Evolutionary conservation across 352 stramenopile genomes (phyloP).

Genomic region (Blastocystis sp.): DNA sequence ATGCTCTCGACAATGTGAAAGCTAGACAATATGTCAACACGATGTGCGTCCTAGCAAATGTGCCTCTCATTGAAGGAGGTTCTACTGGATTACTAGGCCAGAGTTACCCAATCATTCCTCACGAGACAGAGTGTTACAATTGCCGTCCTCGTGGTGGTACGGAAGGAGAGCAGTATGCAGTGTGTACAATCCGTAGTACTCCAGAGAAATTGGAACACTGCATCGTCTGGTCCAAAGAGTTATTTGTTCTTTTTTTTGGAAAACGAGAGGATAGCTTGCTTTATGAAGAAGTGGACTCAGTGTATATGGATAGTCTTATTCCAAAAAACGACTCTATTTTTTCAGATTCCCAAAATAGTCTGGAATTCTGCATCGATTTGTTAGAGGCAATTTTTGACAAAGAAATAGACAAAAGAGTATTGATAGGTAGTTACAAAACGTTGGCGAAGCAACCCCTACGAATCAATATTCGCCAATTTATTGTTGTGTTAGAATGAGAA

Average conservation of each 20-base stretch:
- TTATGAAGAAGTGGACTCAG: conserved; percentile 80
- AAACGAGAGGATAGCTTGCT: conserved; percentile 84
- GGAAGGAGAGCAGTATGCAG: conserved; percentile 92
- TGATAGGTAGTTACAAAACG: conserved; percentile 27
- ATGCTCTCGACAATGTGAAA: conserved; percentile 97
- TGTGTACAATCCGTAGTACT: conserved; percentile 98
- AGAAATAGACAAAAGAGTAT: conserved; percentile 24
- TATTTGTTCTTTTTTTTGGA: conserved; percentile 78
- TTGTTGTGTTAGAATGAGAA: background rate
- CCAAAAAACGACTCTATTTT: background rate
- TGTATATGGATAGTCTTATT: conserved; percentile 72
- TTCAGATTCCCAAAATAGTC: conserved; percentile 45
- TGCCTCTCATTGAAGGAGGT: conserved; percentile 89
- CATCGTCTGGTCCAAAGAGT: conserved; percentile 96
- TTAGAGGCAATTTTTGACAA: conserved; percentile 73
- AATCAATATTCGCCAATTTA: background rate
- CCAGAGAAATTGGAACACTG: conserved; percentile 98
- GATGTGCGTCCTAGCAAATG: conserved; percentile 81
- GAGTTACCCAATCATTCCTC: conserved; percentile 63
- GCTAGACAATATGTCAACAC: conserved; percentile 96
- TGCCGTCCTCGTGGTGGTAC: conserved; percentile 85
- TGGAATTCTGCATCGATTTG: conserved; percentile 70
- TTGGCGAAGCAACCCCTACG: background rate
- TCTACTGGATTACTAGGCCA: conserved; percentile 97
- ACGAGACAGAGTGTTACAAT: conserved; percentile 96